These are phyloP conservation scores for Halenospora varia DNA, from an alignment of 495 filamentous ascomycete species.

Conservation along the genomic window DNA sequence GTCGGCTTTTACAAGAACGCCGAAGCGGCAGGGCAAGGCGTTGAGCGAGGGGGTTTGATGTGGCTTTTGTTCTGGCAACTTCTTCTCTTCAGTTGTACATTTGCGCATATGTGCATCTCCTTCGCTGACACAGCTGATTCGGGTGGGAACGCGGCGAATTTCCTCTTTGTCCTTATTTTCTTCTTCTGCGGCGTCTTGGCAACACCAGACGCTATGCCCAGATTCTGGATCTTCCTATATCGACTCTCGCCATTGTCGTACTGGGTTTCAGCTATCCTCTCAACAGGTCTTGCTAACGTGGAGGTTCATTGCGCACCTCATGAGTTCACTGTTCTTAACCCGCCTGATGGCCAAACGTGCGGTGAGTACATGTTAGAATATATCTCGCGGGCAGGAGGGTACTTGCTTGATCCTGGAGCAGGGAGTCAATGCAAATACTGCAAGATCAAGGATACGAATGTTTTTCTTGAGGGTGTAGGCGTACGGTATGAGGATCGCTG, in stretches of 20 bases:
- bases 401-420: conserved; percentile 42
- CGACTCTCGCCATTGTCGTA: conserved; percentile 71
- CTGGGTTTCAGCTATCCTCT: conserved; percentile 57
- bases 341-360: conserved; percentile 48
- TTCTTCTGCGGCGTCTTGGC: conserved; percentile 46
- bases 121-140: conserved; percentile 49
- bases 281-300: conserved; percentile 52
- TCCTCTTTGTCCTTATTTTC: conserved; percentile 56
- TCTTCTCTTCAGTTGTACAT: conserved; percentile 65
- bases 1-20: conserved; percentile 47
- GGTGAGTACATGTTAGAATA: conserved; percentile 50
- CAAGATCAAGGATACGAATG: conserved; percentile 51
- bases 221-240: conserved; percentile 85
- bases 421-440: conserved; percentile 58
- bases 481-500: conserved; percentile 56
- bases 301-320: conserved; percentile 53
- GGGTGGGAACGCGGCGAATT: conserved; percentile 68
- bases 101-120: conserved; percentile 49
- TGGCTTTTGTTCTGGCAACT: conserved; percentile 31
- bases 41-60: conserved; percentile 41
- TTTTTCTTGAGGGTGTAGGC: conserved; percentile 58
- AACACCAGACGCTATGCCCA: conserved; percentile 49
- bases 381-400: conserved; percentile 39
- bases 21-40: conserved; percentile 35
- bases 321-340: conserved; percentile 56